phyloP scores from a whole-genome alignment of 257 asterid genomes.

The Forsythia suspensa region DNA sequence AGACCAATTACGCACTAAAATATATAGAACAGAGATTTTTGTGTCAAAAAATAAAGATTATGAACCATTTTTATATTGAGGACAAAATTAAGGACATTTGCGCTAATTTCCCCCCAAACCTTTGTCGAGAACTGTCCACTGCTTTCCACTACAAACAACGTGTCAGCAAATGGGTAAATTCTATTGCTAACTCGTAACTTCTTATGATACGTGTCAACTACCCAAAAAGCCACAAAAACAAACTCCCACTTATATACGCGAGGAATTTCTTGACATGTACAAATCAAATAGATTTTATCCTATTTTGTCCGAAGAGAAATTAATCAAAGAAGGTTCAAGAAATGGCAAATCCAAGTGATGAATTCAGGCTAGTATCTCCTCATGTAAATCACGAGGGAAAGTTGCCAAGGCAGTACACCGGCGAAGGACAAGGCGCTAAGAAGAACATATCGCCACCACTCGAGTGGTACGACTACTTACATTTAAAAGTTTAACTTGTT shows the following conservation, averaged over 20 bases:
- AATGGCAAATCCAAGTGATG: constrained; percentile 64
- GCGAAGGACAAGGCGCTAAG: constrained; percentile 80
- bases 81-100: too few relatives aligned
- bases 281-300: neutral
- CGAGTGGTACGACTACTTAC: constrained; percentile 43
- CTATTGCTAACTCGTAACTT: neutral
- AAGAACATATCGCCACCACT: constrained; percentile 68
- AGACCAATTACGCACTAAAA: too few relatives aligned
- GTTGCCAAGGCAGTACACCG: constrained; percentile 71
- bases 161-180: neutral
- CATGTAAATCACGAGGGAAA: constrained; percentile 53
- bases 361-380: constrained; percentile 60
- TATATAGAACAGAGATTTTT: too few relatives aligned
- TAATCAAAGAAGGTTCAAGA: neutral
- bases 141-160: constrained; percentile 22
- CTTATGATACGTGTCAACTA: neutral
- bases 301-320: neutral
- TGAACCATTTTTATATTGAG: too few relatives aligned
- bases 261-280: neutral
- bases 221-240: neutral
- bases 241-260: neutral
- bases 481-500: too few relatives aligned
- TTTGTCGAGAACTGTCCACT: constrained; percentile 1
- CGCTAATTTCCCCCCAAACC: neutral
- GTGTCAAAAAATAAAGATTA: too few relatives aligned